Evolutionary conservation across 352 stramenopile genomes (phyloP).

Genomic region (Halophytophthora batemanensis): DNA sequence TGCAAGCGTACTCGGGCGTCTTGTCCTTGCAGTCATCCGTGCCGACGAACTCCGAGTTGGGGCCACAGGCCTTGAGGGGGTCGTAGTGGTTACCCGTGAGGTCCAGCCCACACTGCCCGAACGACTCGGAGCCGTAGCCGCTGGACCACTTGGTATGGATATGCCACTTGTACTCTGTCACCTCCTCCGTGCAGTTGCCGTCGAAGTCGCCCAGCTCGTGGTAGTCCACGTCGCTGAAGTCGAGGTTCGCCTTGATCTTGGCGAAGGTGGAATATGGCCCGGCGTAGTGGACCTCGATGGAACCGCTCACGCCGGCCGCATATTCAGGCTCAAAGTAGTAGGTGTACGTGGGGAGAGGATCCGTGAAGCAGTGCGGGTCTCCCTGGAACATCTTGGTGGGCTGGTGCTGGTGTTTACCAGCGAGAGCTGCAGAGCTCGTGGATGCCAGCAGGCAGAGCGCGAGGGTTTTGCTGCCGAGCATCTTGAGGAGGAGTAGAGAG

Average conservation of each 20-base stretch:
- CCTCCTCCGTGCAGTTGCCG: slow-evolving; percentile 33
- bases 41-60: slow-evolving; percentile 45
- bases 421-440: too few species aligned
- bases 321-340: slow-evolving; percentile 46
- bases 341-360: slow-evolving; percentile 15
- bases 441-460: neutral
- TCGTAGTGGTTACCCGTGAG: slow-evolving; percentile 60
- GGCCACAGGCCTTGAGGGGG: slow-evolving; percentile 44
- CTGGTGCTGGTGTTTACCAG: neutral
- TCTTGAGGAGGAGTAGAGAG: neutral
- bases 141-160: slow-evolving; percentile 53
- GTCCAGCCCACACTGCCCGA: slow-evolving; percentile 34
- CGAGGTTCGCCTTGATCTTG: slow-evolving; percentile 33
- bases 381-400: neutral
- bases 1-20: slow-evolving; percentile 42
- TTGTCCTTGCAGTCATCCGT: slow-evolving; percentile 36
- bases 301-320: slow-evolving; percentile 35
- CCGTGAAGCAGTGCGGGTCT: neutral
- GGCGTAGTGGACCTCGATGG: slow-evolving; percentile 41
- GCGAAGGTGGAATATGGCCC: slow-evolving; percentile 28
- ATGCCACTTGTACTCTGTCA: slow-evolving; percentile 51
- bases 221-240: slow-evolving; percentile 44
- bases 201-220: slow-evolving; percentile 29
- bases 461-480: neutral
- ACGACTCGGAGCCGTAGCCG: slow-evolving; percentile 27